Evolutionary conservation across 179 eudicot species (phyloP), one percentile per base, ranked within the genome.

Genomic region (Camellia oleifera): DNA sequence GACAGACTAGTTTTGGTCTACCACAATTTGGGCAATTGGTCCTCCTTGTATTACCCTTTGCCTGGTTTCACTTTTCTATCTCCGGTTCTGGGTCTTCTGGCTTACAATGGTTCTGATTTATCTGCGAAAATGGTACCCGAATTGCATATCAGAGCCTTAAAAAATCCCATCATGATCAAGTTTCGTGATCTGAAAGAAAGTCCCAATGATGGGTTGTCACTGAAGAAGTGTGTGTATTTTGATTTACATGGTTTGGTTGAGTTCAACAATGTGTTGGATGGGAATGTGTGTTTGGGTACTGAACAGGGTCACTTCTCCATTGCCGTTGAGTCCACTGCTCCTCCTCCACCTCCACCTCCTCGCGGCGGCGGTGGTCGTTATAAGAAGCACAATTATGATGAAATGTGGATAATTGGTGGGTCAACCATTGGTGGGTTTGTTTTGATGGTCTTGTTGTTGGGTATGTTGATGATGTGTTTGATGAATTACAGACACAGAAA

Each of bases 1-100:
- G 64, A 79, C 63, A 84, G 91, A 82, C 81, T 88, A 13, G 85
- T 83, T 79, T 66, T 88, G 67, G 91, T 88, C 2, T 88, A 88
- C 71, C 91, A 88, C 23, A 83, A 86, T 45, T 73, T 88, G 69
- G 86, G 78, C 5, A 84, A 88, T 69, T 84, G 83, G 84, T 84
- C 91, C 3, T 44, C 83, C 0, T 54, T 80, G 18, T 88, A 81
- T 42, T 88, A 88, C 75, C 86, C 89, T 66, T 79, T 86, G 14
- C 84, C 87, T 8, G 87, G 87, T 4, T 82, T 74, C 62, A 14
- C 44, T 2, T 84, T 69, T 64, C 32, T 88, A 26, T 61, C 89
- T 3, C 91, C 91, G 0, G 78, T 88, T 67, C 64, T 88, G 50
- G 91, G 91, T 4, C 74, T 88, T 8, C 53, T 88, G 76, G 87